Evolutionary conservation across 306 rosid species (phyloP).

Genomic region (Ormosia semicastrata): DNA sequence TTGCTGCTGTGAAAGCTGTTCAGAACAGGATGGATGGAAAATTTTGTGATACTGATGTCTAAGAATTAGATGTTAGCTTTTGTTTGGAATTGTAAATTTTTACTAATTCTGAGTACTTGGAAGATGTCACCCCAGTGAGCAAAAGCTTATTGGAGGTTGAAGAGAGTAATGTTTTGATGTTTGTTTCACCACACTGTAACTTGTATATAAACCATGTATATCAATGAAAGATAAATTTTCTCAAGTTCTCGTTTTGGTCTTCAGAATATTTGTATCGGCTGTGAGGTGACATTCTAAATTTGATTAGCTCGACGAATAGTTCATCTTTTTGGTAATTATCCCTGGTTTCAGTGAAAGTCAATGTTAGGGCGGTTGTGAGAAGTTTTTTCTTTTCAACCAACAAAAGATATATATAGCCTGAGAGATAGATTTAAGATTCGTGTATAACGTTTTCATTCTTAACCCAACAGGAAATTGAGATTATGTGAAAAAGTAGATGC

Average conservation of each 20-base stretch:
- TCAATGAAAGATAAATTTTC: conserved; percentile 57
- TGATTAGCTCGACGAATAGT: not conserved
- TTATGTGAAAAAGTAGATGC: conserved; percentile 12
- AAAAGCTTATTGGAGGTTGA: conserved; percentile 74
- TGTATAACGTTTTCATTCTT: not conserved
- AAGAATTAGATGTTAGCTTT: conserved; percentile 37
- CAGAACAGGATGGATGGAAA: conserved; percentile 92
- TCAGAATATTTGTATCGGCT: not conserved
- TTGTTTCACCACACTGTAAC: conserved; percentile 59
- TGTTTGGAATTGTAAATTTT: conserved; percentile 62
- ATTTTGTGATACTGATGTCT: conserved; percentile 68
- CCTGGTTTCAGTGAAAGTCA: not conserved
- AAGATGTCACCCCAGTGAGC: conserved; percentile 71
- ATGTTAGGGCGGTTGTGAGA: not conserved
- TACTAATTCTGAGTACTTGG: conserved; percentile 54
- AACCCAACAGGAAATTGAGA: conserved; percentile 6
- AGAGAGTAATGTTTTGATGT: conserved; percentile 41
- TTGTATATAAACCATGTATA: conserved; percentile 72
- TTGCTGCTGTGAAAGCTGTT: conserved; percentile 97
- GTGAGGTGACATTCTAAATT: not conserved
- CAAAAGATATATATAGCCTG: not conserved
- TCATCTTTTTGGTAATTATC: not conserved
- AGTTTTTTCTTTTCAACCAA: not conserved
- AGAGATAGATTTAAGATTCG: not conserved
- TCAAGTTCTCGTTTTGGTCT: not conserved